phyloP scores from a whole-genome alignment of 495 filamentous ascomycete genomes.

The Tetracladium setigerum region DNA sequence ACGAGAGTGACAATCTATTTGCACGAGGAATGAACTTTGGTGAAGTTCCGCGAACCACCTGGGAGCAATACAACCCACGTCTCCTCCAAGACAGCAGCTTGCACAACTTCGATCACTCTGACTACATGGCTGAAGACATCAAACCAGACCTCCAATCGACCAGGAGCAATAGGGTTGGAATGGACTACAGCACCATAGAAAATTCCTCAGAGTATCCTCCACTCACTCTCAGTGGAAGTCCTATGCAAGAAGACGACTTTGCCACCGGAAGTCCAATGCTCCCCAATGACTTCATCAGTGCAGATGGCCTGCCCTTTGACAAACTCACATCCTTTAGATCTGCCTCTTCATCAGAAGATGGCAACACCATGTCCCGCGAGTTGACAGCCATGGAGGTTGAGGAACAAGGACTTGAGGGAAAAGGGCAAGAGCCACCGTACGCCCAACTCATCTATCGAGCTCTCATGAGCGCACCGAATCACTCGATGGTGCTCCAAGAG shows the following conservation, averaged over 20 bases:
- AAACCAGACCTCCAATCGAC: not conserved
- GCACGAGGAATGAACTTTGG: constrained; percentile 1
- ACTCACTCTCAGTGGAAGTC: constrained; percentile 13
- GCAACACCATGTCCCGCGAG: constrained; percentile 14
- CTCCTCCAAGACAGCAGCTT: constrained; percentile 1
- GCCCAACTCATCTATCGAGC: constrained; percentile 75
- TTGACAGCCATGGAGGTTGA: constrained; percentile 19
- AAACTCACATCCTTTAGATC: constrained; percentile 1
- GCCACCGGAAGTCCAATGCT: too few relatives aligned
- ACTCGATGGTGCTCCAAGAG: constrained; percentile 71
- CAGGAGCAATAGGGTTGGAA: not conserved
- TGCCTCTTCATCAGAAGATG: constrained; percentile 12
- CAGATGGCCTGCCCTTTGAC: not conserved
- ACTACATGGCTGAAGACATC: constrained; percentile 6
- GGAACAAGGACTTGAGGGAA: not conserved
- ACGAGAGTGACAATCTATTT: not conserved
- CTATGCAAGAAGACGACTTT: constrained; percentile 6
- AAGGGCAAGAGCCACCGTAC: constrained; percentile 64
- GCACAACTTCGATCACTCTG: constrained; percentile 1
- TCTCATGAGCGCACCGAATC: constrained; percentile 52
- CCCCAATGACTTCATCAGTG: not conserved
- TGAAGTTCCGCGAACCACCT: constrained; percentile 11
- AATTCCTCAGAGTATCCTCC: constrained; percentile 7
- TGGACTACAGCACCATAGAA: constrained; percentile 3
- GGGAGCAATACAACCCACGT: constrained; percentile 3